Percentiles rank a stretch among this genome's conserved stretches.
phyloP scores from a whole-genome alignment of 768 basidiomycete species.

The Tylopilus balloui region DNA sequence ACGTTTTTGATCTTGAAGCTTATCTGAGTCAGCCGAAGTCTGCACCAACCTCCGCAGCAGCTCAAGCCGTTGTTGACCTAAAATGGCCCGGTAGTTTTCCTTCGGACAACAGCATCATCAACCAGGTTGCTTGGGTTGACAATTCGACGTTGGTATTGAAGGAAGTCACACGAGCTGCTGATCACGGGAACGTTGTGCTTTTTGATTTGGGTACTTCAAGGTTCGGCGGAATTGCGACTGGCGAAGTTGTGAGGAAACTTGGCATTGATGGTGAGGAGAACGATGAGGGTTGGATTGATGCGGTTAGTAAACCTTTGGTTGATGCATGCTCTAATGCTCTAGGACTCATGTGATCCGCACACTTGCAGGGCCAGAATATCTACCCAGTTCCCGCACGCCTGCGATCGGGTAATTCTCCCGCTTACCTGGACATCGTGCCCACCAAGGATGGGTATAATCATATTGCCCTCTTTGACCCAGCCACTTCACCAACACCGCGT shows the following conservation, averaged over 20 bases:
- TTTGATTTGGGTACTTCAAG: constrained; percentile 51
- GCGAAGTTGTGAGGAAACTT: constrained; percentile 66
- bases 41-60: constrained; percentile 29
- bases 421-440: constrained; percentile 91
- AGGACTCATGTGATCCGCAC: constrained; percentile 13
- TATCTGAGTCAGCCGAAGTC: constrained; percentile 40
- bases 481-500: constrained; percentile 58
- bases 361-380: constrained; percentile 56
- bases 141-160: constrained; percentile 71
- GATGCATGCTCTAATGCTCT: constrained; percentile 1
- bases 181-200: constrained; percentile 72
- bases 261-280: constrained; percentile 83
- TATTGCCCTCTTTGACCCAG: constrained; percentile 85
- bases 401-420: constrained; percentile 42
- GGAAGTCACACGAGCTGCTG: constrained; percentile 82
- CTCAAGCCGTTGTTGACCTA: constrained; percentile 49
- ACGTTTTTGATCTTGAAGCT: constrained; percentile 72
- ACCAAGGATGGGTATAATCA: constrained; percentile 81
- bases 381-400: constrained; percentile 48
- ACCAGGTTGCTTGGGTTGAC: constrained; percentile 87
- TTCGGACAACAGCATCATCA: constrained; percentile 62
- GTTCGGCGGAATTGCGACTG: constrained; percentile 32
- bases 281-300: constrained; percentile 93
- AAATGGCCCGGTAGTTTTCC: constrained; percentile 62
- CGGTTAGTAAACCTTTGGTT: constrained; percentile 44